Percentiles rank a stretch among this genome's conserved stretches.
Evolutionary conservation across 371 early-diverging fungal species (phyloP).

Genomic region (Saksenaea vasiformis): DNA sequence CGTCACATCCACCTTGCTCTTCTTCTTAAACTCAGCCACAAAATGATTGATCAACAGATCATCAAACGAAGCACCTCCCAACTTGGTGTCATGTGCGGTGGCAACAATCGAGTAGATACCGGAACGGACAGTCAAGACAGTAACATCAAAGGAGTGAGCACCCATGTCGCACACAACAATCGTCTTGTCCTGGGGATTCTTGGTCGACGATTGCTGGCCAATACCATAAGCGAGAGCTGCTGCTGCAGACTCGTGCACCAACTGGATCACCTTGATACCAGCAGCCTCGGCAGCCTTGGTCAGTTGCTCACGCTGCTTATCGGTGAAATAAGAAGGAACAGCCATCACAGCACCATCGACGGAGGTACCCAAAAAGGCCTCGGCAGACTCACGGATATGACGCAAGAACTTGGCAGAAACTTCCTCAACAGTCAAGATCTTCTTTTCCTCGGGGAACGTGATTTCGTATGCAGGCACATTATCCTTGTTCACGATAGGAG

Average conservation of each 20-base stretch:
- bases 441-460: constrained; percentile 62
- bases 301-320: constrained; percentile 83
- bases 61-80: constrained; percentile 95
- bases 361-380: constrained; percentile 78
- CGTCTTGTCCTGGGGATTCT: constrained; percentile 69
- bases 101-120: constrained; percentile 90
- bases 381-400: constrained; percentile 87
- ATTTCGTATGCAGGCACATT: constrained; percentile 81
- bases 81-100: constrained; percentile 80
- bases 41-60: constrained; percentile 84
- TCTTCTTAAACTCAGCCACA: constrained; percentile 86
- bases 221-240: constrained; percentile 94
- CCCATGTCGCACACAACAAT: constrained; percentile 98
- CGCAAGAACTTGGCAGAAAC: constrained; percentile 78
- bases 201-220: constrained; percentile 57
- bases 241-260: constrained; percentile 96
- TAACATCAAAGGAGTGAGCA: constrained; percentile 93
- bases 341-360: constrained; percentile 92
- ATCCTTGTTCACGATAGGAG: constrained; percentile 67
- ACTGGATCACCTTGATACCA: constrained; percentile 86
- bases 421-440: constrained; percentile 68
- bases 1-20: constrained; percentile 78
- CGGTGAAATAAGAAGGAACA: constrained; percentile 92
- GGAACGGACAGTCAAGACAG: constrained; percentile 84
- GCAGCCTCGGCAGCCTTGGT: constrained; percentile 83